Evolutionary conservation across 345 rosid genomes (phyloP), one percentile per base, ranked within the genome.

Genomic region (Linum trigynum): DNA sequence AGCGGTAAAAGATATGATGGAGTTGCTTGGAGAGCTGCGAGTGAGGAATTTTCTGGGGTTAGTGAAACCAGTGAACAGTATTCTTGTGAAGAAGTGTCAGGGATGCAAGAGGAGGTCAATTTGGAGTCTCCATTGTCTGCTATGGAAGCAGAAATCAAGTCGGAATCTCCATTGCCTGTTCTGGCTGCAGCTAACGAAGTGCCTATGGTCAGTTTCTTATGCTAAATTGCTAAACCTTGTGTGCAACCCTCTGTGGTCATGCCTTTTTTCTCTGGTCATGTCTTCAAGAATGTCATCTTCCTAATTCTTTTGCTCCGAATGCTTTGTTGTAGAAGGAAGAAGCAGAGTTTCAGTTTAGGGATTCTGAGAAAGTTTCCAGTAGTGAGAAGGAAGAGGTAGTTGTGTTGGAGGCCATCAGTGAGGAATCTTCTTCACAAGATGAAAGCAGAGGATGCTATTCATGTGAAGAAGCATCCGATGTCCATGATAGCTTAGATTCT

Each of bases 351-450:
- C 67, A 66, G 14, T 76, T 67, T 53, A 51, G 75, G 51, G 82
- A 83, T 72, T 77, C 66, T 48, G 53, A 48, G 53, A 14, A 48
- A 48, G 53, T 48, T 48, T 9, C 14, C 11, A 48, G 53, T 15
- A 10, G 53, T 48, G 53, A 48, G 14, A 48, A 48, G 53, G 53
- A 48, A 3, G 53, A 7, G 9, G 53, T 12, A 9, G 11, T 48
- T 39, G 63, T 74, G 53, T 78, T 76, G 71, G 82, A 81, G 57
- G 80, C 76, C 38, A 59, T 79, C 43, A 76, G 39, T 38, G 74
- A 80, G 45, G 61, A 75, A 12, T 72, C 74, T 70, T 63, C 74
- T 69, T 23, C 32, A 23, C 32, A 23, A 23, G 71, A 77, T 67
- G 86, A 81, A 63, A 69, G 72, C 73, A 68, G 71, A 8, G 85